phyloP scores from a whole-genome alignment of 179 eudicot species.

The Drosera spatulata region DNA sequence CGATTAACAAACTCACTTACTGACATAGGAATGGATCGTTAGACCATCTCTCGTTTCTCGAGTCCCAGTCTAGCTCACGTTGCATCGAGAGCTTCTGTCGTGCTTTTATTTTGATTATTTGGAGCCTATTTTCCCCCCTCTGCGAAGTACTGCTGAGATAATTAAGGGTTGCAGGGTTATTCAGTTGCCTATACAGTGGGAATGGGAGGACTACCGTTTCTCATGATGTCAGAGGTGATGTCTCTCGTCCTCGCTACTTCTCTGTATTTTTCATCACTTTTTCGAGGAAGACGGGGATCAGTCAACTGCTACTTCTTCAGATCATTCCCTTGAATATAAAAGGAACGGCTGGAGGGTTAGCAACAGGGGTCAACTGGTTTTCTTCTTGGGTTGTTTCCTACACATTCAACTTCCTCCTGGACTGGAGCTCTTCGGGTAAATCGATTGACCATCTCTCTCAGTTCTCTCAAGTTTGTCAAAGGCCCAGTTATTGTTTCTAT shows the following conservation, averaged over 20 bases:
- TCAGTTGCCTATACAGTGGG: constrained; percentile 21
- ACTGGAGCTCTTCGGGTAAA: constrained; percentile 31
- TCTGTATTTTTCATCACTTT: background rate
- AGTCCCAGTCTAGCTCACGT: no score
- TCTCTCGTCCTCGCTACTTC: background rate
- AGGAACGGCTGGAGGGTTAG: constrained; percentile 30
- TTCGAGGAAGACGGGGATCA: background rate
- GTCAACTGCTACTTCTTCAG: constrained; percentile 9
- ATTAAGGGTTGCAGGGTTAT: constrained; percentile 8
- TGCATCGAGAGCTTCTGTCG: no score
- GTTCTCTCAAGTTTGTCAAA: background rate
- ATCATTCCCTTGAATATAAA: constrained; percentile 31
- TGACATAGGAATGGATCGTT: no score
- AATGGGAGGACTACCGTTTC: constrained; percentile 27
- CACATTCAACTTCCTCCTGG: constrained; percentile 30
- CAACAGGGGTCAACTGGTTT: constrained; percentile 12
- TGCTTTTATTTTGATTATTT: no score
- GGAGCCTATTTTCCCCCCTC: no score
- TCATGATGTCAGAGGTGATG: constrained; percentile 28
- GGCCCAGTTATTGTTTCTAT: no score
- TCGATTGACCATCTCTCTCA: background rate
- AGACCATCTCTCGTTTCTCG: no score
- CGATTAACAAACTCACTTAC: no score
- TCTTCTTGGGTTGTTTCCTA: constrained; percentile 30
- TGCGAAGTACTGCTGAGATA: background rate